Percentiles rank a stretch among this genome's conserved stretches.
Evolutionary conservation across 1,284 basidiomycete genomes (phyloP).

Genomic region (Schizophyllum commune): DNA sequence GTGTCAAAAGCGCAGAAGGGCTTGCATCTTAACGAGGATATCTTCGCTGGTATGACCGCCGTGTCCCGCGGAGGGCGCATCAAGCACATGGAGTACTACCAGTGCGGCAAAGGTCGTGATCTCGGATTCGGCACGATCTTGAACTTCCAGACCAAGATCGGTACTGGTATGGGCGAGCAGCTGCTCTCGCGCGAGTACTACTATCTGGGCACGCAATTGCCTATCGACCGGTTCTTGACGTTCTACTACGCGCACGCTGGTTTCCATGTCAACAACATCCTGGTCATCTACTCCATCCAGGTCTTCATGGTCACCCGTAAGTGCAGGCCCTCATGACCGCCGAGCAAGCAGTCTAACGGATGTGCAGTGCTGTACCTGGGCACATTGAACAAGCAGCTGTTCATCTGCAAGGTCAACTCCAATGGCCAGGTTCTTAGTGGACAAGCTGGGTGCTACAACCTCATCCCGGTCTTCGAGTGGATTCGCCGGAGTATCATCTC

Average conservation of each 20-base stretch:
- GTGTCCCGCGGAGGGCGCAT: constrained; percentile 97
- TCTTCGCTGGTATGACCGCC: constrained; percentile 99
- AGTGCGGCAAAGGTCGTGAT: constrained; percentile 98
- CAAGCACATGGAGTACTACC: constrained; percentile 99
- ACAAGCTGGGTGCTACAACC: constrained; percentile 88
- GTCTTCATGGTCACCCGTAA: constrained; percentile 87
- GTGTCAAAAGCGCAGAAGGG: constrained; percentile 99
- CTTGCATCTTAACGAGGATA: constrained; percentile 98
- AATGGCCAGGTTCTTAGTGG: constrained; percentile 73
- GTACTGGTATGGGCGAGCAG: constrained; percentile 99
- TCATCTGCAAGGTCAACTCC: constrained; percentile 79
- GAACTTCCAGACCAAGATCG: constrained; percentile 99
- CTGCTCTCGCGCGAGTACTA: constrained; percentile 99
- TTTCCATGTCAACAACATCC: constrained; percentile 99
- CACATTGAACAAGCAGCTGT: constrained; percentile 86
- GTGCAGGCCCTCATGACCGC: constrained; percentile 23
- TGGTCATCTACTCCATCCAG: constrained; percentile 95
- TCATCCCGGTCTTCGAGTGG: constrained; percentile 93
- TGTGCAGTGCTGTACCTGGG: constrained; percentile 79
- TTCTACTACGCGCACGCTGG: constrained; percentile 99
- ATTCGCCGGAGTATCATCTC: constrained; percentile 92
- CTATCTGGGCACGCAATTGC: constrained; percentile 96
- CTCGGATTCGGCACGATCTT: constrained; percentile 98
- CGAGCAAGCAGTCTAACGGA: constrained; percentile 10
- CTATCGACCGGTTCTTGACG: constrained; percentile 96